phyloP scores from a whole-genome alignment of 176 grass and related monocot species.

The Avena sativa region DNA sequence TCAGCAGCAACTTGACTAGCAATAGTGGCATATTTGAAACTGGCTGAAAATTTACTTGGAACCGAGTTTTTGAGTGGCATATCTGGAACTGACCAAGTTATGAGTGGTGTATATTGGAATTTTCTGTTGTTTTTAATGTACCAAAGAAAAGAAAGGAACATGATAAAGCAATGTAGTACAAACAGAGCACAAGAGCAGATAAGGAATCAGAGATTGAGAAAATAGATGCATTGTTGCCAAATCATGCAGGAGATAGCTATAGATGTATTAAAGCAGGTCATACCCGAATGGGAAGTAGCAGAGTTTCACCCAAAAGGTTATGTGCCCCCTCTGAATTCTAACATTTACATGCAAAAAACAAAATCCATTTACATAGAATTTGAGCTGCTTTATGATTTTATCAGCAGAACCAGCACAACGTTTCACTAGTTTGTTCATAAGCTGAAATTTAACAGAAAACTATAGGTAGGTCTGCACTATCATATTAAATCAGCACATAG shows the following conservation, averaged over 20 bases:
- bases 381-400: not conserved
- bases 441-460: not conserved
- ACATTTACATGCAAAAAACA: not conserved
- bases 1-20: conserved; percentile 6
- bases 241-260: not conserved
- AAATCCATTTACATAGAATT: conserved; percentile 25
- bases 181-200: not conserved
- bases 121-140: conserved; percentile 12
- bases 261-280: not conserved
- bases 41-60: conserved; percentile 1
- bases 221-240: not conserved
- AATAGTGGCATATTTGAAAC: not conserved
- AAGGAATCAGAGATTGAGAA: not conserved
- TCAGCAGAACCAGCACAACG: not conserved
- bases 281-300: not conserved
- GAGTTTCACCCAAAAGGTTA: not conserved
- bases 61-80: not conserved
- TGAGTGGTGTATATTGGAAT: not conserved
- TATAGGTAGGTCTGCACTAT: not conserved
- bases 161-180: not conserved
- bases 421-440: not conserved
- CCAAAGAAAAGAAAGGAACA: not conserved
- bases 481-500: not conserved
- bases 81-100: not conserved
- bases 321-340: not conserved